These are phyloP conservation scores for Dimargaris xerosporica DNA, from an alignment of 192 early-diverging fungal genomes.

Conservation along the genomic window DNA sequence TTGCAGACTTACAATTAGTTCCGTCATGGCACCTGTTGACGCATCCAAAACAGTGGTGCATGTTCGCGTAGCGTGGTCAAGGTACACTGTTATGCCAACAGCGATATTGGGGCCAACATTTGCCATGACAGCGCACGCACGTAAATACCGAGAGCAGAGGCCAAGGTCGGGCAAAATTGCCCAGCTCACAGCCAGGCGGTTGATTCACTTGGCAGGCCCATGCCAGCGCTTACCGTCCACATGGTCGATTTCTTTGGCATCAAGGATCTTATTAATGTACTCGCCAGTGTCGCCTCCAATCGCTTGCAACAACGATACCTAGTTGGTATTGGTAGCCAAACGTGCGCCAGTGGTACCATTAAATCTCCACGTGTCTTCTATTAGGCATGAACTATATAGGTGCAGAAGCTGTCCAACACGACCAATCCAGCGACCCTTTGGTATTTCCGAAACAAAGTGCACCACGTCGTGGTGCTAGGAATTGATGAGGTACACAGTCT, in stretches of 20 bases:
- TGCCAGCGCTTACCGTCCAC: conserved; percentile 4
- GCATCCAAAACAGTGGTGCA: conserved; percentile 17
- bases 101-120: neutral
- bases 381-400: neutral
- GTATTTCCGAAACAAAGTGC: too few relatives aligned
- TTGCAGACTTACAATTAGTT: conserved; percentile 12
- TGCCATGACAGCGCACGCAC: too few relatives aligned
- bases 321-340: neutral
- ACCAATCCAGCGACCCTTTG: too few relatives aligned
- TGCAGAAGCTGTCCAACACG: neutral
- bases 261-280: conserved; percentile 11
- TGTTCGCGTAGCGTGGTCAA: conserved; percentile 14
- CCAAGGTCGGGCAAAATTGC: neutral
- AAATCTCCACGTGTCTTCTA: neutral
- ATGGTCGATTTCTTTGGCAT: conserved; percentile 13
- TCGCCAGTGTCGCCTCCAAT: conserved; percentile 14
- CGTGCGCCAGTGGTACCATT: neutral
- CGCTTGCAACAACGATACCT: conserved; percentile 11
- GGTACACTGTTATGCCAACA: conserved; percentile 1
- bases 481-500: too few relatives aligned
- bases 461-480: too few relatives aligned
- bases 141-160: neutral
- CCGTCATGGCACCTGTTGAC: conserved; percentile 15
- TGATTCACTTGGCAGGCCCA: too few relatives aligned
- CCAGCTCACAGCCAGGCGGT: neutral